These are phyloP conservation scores for Cystofilobasidium ferigula DNA, from an alignment of 768 basidiomycete species.

Conservation along the genomic window DNA sequence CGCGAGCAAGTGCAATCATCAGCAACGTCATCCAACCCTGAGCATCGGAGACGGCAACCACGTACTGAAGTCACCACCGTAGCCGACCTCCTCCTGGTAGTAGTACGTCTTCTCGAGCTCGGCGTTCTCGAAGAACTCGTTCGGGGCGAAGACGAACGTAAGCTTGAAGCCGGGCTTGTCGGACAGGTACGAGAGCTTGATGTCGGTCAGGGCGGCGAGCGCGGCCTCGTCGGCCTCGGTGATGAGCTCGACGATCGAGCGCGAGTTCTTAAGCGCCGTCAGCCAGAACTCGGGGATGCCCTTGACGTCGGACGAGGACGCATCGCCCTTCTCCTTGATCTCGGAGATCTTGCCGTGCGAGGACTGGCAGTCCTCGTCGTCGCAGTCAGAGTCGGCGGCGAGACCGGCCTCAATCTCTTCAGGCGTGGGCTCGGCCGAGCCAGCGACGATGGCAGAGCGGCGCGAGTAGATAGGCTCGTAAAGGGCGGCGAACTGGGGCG, in stretches of 20 bases:
- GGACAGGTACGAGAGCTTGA: slow-evolving; percentile 68
- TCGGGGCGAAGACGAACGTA: slow-evolving; percentile 63
- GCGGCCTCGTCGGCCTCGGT: slow-evolving; percentile 76
- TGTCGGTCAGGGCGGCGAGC: slow-evolving; percentile 68
- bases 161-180: slow-evolving; percentile 85
- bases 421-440: slow-evolving; percentile 55
- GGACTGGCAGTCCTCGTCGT: slow-evolving; percentile 46
- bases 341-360: slow-evolving; percentile 12
- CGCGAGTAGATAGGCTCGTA: slow-evolving; percentile 71
- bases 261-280: slow-evolving; percentile 85
- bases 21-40: neutral
- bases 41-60: neutral
- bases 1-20: neutral
- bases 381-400: slow-evolving; percentile 57
- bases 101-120: slow-evolving; percentile 84
- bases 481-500: slow-evolving; percentile 40
- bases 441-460: slow-evolving; percentile 70
- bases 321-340: slow-evolving; percentile 35
- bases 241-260: slow-evolving; percentile 72
- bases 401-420: slow-evolving; percentile 79
- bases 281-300: slow-evolving; percentile 96
- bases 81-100: slow-evolving; percentile 81
- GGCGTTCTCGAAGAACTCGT: slow-evolving; percentile 79
- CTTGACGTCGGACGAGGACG: slow-evolving; percentile 34
- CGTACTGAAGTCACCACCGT: slow-evolving; percentile 69